phyloP scores from a whole-genome alignment of 768 basidiomycete genomes.

The Phallus indusiatus region DNA sequence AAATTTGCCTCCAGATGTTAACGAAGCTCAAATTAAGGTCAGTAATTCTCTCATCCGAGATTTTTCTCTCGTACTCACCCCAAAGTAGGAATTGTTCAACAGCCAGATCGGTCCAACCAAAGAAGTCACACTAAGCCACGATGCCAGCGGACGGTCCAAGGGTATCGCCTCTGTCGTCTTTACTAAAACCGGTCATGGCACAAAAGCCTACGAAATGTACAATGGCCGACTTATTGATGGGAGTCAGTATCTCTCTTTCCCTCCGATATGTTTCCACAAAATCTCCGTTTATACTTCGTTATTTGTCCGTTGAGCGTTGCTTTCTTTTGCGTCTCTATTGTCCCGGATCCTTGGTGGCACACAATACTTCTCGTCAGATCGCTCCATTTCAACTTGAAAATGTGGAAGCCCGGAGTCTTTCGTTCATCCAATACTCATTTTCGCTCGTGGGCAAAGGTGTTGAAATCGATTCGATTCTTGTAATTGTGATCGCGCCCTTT shows the following conservation, averaged over 20 bases:
- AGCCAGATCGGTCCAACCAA: constrained; percentile 82
- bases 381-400: not conserved
- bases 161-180: constrained; percentile 86
- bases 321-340: constrained; percentile 2
- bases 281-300: constrained; percentile 13
- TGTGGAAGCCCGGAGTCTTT: not conserved
- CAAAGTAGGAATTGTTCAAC: constrained; percentile 77
- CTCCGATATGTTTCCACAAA: constrained; percentile 1
- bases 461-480: too few relatives aligned
- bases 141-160: constrained; percentile 78
- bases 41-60: constrained; percentile 16
- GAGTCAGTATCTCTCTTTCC: constrained; percentile 83
- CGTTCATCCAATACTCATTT: not conserved
- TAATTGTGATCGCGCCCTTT: not conserved
- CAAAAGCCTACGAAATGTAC: constrained; percentile 88
- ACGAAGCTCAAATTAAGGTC: constrained; percentile 89
- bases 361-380: constrained; percentile 2
- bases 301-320: constrained; percentile 21
- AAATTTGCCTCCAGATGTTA: constrained; percentile 88
- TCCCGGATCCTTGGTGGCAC: constrained; percentile 2
- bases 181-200: constrained; percentile 77
- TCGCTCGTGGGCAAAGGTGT: too few relatives aligned
- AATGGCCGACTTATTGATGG: constrained; percentile 99
- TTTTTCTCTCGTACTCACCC: not conserved
- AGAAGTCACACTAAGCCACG: constrained; percentile 80